Percentiles rank a stretch among this genome's conserved stretches.
Evolutionary conservation across 441 rosid species (phyloP).

Genomic region (Corymbia citriodora): DNA sequence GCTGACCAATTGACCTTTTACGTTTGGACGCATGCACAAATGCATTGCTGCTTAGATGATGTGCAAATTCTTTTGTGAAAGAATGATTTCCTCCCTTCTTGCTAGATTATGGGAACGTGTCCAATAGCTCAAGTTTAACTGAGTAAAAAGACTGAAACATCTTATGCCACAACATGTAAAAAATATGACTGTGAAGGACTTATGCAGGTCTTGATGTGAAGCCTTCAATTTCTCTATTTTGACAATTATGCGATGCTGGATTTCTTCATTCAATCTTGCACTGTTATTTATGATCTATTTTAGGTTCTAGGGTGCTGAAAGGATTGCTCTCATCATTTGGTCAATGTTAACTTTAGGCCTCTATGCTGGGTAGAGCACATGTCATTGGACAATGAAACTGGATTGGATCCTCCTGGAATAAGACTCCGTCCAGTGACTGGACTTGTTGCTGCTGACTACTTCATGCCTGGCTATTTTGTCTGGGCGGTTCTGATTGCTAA

Average conservation of each 20-base stretch:
- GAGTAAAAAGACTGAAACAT: not conserved
- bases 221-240: not conserved
- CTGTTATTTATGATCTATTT: not conserved
- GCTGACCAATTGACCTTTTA: not conserved
- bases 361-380: constrained; percentile 98
- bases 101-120: not conserved
- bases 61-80: not conserved
- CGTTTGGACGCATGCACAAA: not conserved
- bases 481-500: constrained; percentile 99
- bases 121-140: not conserved
- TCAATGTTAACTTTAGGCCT: constrained; percentile 43
- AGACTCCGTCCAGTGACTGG: constrained; percentile 87
- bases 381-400: constrained; percentile 95
- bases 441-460: constrained; percentile 97
- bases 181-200: not conserved
- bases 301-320: not conserved
- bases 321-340: not conserved
- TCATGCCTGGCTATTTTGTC: constrained; percentile 94
- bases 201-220: not conserved
- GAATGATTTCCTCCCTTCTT: not conserved
- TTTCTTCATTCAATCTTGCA: not conserved
- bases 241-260: not conserved
- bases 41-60: not conserved
- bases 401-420: constrained; percentile 85
- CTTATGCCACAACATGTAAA: not conserved